Conservation (phyloP, 441 rosid genomes). For the Sinapis alba region DNA sequence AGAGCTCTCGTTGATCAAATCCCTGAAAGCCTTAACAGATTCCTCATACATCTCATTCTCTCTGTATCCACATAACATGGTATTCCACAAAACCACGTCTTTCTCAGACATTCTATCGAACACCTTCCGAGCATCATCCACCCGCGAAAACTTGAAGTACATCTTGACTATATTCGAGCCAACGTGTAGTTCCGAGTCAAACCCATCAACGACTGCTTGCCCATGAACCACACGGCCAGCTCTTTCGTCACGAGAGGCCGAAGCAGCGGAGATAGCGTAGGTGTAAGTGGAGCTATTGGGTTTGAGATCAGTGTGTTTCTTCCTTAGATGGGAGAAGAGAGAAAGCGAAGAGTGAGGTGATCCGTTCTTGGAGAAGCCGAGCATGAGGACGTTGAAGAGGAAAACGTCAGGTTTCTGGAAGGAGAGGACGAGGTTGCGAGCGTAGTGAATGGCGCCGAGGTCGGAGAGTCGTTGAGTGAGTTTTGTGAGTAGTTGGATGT, state of each 20-base stretch:
- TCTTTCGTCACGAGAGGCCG: slow-evolving; percentile 39
- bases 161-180: slow-evolving; percentile 64
- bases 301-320: slow-evolving; percentile 41
- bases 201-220: slow-evolving; percentile 58
- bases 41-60: slow-evolving; percentile 54
- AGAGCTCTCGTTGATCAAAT: slow-evolving; percentile 48
- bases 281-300: slow-evolving; percentile 68
- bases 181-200: slow-evolving; percentile 54
- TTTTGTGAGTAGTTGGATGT: slow-evolving; percentile 61
- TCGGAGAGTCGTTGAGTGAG: slow-evolving; percentile 67
- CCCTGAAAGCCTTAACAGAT: slow-evolving; percentile 49
- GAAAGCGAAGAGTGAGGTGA: slow-evolving; percentile 54
- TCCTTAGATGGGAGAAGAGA: slow-evolving; percentile 50
- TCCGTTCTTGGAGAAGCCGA: slow-evolving; percentile 51
- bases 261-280: slow-evolving; percentile 57
- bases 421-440: slow-evolving; percentile 57
- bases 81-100: slow-evolving; percentile 72
- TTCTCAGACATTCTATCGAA: slow-evolving; percentile 61
- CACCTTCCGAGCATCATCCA: slow-evolving; percentile 52
- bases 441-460: slow-evolving; percentile 53
- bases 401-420: slow-evolving; percentile 63
- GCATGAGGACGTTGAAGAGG: slow-evolving; percentile 69
- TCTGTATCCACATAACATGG: slow-evolving; percentile 64
- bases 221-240: slow-evolving; percentile 54
- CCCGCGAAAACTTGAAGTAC: slow-evolving; percentile 51